A percentile compares a stretch with the other conserved stretches of the same genome.
Conservation (phyloP, 2,329 filamentous ascomycete species). For the Onygenales sp. region DNA sequence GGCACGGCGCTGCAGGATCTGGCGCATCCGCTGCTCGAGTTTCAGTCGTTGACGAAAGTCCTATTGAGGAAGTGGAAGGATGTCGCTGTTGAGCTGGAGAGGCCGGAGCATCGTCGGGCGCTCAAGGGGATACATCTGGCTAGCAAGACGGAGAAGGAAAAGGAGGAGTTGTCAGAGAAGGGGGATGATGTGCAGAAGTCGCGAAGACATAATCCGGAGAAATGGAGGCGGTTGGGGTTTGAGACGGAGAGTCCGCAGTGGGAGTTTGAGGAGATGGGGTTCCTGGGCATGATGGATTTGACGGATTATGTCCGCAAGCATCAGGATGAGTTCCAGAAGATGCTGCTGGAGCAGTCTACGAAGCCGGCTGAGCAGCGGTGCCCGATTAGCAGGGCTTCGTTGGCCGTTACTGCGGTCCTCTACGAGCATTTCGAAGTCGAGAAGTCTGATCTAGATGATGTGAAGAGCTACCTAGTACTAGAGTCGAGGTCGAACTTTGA, state of each 20-base stretch:
- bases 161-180: conserved; percentile 23
- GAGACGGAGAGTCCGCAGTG: conserved; percentile 76
- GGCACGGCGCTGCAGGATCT: conserved; percentile 85
- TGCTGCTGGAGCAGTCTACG: conserved; percentile 79
- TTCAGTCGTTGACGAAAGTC: conserved; percentile 83
- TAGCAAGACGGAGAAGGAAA: conserved; percentile 60
- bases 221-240: conserved; percentile 89
- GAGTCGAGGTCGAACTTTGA: conserved; percentile 74
- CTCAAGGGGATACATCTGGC: conserved; percentile 78
- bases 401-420: conserved; percentile 76
- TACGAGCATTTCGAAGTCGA: conserved; percentile 97
- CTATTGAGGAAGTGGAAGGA: conserved; percentile 81
- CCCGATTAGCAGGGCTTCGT: conserved; percentile 75
- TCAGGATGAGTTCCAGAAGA: conserved; percentile 85
- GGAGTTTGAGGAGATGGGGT: conserved; percentile 80
- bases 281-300: conserved; percentile 93
- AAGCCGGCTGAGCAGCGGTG: conserved; percentile 64
- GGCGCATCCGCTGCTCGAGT: conserved; percentile 82
- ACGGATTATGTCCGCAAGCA: conserved; percentile 88
- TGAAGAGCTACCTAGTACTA: conserved; percentile 62
- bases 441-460: conserved; percentile 68
- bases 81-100: conserved; percentile 73
- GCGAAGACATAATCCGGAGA: conserved; percentile 73
- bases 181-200: conserved; percentile 45
- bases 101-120: conserved; percentile 76